These are phyloP conservation scores for Knufia petricola DNA, from an alignment of 2,329 filamentous ascomycete species.

Conservation along the genomic window DNA sequence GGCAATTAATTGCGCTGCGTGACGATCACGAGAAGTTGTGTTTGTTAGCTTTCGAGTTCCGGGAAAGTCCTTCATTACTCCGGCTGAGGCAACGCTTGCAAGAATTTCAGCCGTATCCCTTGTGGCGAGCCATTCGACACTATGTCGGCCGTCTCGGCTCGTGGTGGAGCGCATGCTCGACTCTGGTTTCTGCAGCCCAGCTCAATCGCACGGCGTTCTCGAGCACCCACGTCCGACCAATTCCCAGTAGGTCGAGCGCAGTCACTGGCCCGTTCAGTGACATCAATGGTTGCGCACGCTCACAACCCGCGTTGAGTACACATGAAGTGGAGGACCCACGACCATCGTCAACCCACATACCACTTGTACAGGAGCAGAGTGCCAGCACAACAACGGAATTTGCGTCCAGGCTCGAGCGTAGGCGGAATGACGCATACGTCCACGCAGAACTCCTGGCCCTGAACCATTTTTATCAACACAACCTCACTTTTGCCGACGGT, in stretches of 20 bases:
- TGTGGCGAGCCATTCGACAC: constrained; percentile 27
- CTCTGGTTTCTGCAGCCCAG: constrained; percentile 30
- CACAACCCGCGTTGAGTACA: constrained; percentile 3
- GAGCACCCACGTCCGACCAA: constrained; percentile 7
- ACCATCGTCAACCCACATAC: no score
- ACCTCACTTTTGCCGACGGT: constrained; percentile 28
- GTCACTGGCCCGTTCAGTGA: background rate
- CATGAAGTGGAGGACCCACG: background rate
- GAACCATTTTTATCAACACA: constrained; percentile 35
- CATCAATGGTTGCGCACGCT: background rate
- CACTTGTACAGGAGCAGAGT: background rate
- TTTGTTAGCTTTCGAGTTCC: constrained; percentile 5
- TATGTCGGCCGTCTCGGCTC: constrained; percentile 39
- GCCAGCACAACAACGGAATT: constrained; percentile 25
- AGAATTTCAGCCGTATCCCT: background rate
- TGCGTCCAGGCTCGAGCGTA: background rate
- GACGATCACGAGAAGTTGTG: constrained; percentile 6
- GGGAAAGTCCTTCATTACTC: constrained; percentile 1
- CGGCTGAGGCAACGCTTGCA: constrained; percentile 2
- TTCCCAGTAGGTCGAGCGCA: constrained; percentile 1
- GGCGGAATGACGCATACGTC: background rate
- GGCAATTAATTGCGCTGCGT: constrained; percentile 1
- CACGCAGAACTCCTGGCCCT: constrained; percentile 42
- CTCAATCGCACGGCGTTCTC: constrained; percentile 27
- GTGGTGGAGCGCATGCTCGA: constrained; percentile 31